These are phyloP conservation scores for Dictyophora rubrovolvata DNA, from an alignment of 768 basidiomycete genomes.

Conservation along the genomic window DNA sequence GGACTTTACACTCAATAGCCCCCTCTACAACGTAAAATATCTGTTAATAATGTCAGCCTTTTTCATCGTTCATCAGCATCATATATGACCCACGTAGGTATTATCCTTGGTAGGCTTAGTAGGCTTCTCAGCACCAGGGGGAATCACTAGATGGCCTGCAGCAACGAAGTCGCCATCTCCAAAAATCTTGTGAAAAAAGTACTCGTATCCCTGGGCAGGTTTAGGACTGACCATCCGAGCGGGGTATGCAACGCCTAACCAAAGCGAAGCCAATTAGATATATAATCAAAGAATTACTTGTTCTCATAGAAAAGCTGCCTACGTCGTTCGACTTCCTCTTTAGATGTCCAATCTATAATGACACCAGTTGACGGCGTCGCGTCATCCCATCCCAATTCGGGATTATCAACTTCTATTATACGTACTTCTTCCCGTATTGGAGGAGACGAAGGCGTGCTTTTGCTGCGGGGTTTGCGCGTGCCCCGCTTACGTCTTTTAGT, in stretches of 20 bases:
- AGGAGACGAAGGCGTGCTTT: slow-evolving; percentile 23
- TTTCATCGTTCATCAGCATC: not conserved
- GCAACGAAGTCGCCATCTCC: slow-evolving; percentile 88
- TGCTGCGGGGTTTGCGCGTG: slow-evolving; percentile 20
- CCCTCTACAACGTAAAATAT: slow-evolving; percentile 80
- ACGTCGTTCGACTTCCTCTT: slow-evolving; percentile 63
- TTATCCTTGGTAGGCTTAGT: slow-evolving; percentile 89
- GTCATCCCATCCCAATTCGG: slow-evolving; percentile 77
- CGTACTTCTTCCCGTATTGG: slow-evolving; percentile 30
- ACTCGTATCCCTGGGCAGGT: slow-evolving; percentile 50
- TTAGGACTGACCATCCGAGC: slow-evolving; percentile 54
- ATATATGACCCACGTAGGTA: slow-evolving; percentile 56
- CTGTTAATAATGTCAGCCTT: slow-evolving; percentile 22
- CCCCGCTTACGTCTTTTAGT: slow-evolving; percentile 28
- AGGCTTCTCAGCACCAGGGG: slow-evolving; percentile 70
- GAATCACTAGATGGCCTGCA: slow-evolving; percentile 78
- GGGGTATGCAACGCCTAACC: slow-evolving; percentile 70
- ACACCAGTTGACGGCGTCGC: slow-evolving; percentile 55
- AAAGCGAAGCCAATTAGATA: slow-evolving; percentile 3
- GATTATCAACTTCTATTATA: slow-evolving; percentile 17
- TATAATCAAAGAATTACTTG: not conserved
- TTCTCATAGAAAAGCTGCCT: slow-evolving; percentile 23
- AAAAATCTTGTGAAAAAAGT: slow-evolving; percentile 87
- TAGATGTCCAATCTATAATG: slow-evolving; percentile 57
- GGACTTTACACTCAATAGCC: slow-evolving; percentile 76